These are phyloP conservation scores for Furcasterigmium furcatum DNA, from an alignment of 2,329 filamentous ascomycete species.

Conservation along the genomic window DNA sequence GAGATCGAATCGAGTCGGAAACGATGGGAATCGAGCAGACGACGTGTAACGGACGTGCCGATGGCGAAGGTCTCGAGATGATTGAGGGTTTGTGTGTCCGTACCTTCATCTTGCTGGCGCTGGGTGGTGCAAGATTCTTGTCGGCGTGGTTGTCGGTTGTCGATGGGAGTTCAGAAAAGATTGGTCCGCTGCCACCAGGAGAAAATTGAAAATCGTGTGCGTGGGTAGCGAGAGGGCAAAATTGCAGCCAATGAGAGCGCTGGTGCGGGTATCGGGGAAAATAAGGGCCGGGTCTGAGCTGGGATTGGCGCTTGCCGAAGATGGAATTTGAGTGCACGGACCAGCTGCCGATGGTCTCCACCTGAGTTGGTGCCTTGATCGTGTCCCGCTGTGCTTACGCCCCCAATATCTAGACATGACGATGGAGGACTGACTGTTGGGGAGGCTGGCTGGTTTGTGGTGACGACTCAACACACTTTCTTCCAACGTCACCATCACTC, in stretches of 20 bases:
- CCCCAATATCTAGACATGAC: too few relatives aligned
- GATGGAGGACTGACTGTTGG: too few relatives aligned
- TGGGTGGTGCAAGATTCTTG: slow-evolving; percentile 40
- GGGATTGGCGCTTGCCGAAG: too few relatives aligned
- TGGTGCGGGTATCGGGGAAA: background rate
- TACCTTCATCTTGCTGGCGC: slow-evolving; percentile 48
- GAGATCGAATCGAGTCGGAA: background rate
- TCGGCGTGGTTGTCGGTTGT: slow-evolving; percentile 31
- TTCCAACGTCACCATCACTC: too few relatives aligned
- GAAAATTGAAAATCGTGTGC: slow-evolving; percentile 19
- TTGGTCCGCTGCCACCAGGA: slow-evolving; percentile 16
- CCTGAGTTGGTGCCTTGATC: too few relatives aligned
- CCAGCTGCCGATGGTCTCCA: too few relatives aligned
- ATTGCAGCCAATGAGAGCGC: slow-evolving; percentile 26
- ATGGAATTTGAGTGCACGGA: too few relatives aligned
- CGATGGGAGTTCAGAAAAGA: slow-evolving; percentile 17
- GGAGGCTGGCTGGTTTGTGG: too few relatives aligned
- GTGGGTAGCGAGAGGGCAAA: slow-evolving; percentile 24
- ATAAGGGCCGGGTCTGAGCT: too few relatives aligned
- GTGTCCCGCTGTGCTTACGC: too few relatives aligned
- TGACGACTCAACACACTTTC: too few relatives aligned
- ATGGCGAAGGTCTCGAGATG: too few relatives aligned
- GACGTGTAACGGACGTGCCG: background rate
- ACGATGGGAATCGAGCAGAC: background rate
- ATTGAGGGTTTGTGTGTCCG: slow-evolving; percentile 10